Conservation (phyloP, 2,329 filamentous ascomycete genomes). For the Colletotrichum caudatum region DNA sequence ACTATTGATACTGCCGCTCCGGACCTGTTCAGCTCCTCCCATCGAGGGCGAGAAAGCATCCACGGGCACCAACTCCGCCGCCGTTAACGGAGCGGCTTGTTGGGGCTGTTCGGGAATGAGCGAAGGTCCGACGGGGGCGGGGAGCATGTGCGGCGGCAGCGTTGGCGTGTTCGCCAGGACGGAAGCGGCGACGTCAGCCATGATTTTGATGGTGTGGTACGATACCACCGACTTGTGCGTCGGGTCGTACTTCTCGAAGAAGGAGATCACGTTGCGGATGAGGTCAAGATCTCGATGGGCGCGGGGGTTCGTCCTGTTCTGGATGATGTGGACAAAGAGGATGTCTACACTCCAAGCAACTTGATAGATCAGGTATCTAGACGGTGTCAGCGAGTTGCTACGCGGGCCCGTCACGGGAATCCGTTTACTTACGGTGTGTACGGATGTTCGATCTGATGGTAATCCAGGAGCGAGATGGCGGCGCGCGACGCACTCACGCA, state of each 20-base stretch:
- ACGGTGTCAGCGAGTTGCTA: neutral
- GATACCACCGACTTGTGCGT: slow-evolving; percentile 17
- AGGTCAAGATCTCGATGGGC: slow-evolving; percentile 36
- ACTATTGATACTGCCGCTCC: slow-evolving; percentile 20
- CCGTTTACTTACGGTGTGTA: slow-evolving; percentile 23
- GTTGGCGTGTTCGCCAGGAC: slow-evolving; percentile 37
- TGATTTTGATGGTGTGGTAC: slow-evolving; percentile 32
- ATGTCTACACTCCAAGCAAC: slow-evolving; percentile 38
- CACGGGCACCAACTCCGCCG: neutral
- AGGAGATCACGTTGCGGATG: slow-evolving; percentile 33
- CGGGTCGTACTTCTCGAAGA: slow-evolving; percentile 37
- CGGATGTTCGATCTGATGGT: slow-evolving; percentile 31
- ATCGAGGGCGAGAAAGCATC: slow-evolving; percentile 6
- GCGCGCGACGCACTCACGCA: slow-evolving; percentile 34
- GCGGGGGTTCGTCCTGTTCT: slow-evolving; percentile 29
- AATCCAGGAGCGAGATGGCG: slow-evolving; percentile 36
- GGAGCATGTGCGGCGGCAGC: slow-evolving; percentile 36
- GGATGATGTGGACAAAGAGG: slow-evolving; percentile 35
- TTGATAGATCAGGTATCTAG: slow-evolving; percentile 31
- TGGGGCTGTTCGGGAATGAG: neutral
- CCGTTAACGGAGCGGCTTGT: neutral
- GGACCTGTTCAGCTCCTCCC: neutral
- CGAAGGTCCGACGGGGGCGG: neutral
- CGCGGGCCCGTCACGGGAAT: neutral
- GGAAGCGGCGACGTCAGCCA: slow-evolving; percentile 30